Evolutionary conservation across 257 asterid species (phyloP).

Genomic region (Rhazya stricta): DNA sequence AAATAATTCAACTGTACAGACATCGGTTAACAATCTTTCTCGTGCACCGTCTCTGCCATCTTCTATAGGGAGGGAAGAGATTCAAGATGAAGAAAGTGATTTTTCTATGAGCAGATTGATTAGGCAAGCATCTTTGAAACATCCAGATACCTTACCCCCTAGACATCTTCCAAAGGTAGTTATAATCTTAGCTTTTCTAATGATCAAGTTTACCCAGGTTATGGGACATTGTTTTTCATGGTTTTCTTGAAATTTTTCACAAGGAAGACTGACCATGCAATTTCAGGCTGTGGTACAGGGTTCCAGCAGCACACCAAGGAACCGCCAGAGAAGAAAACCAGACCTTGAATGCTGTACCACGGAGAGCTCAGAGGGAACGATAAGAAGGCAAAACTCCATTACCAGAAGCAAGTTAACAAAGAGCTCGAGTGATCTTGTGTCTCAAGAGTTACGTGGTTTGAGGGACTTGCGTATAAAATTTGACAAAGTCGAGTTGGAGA

Average conservation of each 20-base stretch:
- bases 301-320: conserved; percentile 34
- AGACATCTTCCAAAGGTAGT: conserved; percentile 36
- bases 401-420: conserved; percentile 24
- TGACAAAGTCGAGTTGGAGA: conserved; percentile 23
- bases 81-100: conserved; percentile 41
- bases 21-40: conserved; percentile 16
- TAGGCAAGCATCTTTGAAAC: conserved; percentile 55
- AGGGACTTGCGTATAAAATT: conserved; percentile 38
- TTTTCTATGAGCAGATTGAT: conserved; percentile 50
- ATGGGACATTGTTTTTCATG: not conserved
- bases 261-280: not conserved
- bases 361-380: conserved; percentile 21
- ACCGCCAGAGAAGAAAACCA: conserved; percentile 28
- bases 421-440: conserved; percentile 30
- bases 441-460: conserved; percentile 35
- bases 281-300: conserved; percentile 36
- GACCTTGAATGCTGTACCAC: conserved; percentile 27
- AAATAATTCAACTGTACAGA: conserved; percentile 21
- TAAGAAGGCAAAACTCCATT: conserved; percentile 13
- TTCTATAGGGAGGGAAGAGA: conserved; percentile 15
- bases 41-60: conserved; percentile 51
- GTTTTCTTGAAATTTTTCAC: not conserved
- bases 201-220: not conserved
- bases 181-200: too few relatives aligned
- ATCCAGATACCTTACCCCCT: conserved; percentile 32